A percentile compares a stretch with the other conserved stretches of the same genome.
phyloP scores from a whole-genome alignment of 2,329 filamentous ascomycete species.

The Aspergillus pseudonomiae region DNA sequence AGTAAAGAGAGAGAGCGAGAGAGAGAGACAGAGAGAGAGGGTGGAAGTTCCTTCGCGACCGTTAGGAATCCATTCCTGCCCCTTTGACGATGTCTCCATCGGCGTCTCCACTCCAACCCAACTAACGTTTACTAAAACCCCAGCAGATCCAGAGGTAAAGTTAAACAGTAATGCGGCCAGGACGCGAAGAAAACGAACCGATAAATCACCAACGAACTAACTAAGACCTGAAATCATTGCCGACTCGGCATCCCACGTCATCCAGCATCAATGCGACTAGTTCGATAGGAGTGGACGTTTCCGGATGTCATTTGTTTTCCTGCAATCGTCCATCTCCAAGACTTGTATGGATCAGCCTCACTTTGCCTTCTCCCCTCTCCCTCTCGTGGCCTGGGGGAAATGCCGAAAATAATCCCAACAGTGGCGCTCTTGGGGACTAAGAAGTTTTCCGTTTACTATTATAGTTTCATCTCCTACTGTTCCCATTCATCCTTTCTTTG shows the following conservation, averaged over 20 bases:
- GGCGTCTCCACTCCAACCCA: background rate
- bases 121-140: background rate
- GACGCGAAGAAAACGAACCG: background rate
- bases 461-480: constrained; percentile 2
- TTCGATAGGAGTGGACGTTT: background rate
- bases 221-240: background rate
- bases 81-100: background rate
- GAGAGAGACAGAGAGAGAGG: no score
- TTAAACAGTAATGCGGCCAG: background rate
- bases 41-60: background rate
- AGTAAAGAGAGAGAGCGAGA: background rate
- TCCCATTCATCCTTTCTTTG: constrained; percentile 5
- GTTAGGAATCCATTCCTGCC: constrained; percentile 4
- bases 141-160: constrained; percentile 6
- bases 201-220: no score
- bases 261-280: background rate
- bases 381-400: background rate
- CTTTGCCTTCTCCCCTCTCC: constrained; percentile 11
- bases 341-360: constrained; percentile 16
- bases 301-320: background rate
- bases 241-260: constrained; percentile 15
- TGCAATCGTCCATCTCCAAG: constrained; percentile 1
- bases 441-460: background rate
- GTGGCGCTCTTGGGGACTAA: constrained; percentile 1
- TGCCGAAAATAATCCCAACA: background rate